Percentiles rank a stretch among this genome's conserved stretches.
Conservation (phyloP, 768 basidiomycete genomes). For the Polyporus arcularius region DNA sequence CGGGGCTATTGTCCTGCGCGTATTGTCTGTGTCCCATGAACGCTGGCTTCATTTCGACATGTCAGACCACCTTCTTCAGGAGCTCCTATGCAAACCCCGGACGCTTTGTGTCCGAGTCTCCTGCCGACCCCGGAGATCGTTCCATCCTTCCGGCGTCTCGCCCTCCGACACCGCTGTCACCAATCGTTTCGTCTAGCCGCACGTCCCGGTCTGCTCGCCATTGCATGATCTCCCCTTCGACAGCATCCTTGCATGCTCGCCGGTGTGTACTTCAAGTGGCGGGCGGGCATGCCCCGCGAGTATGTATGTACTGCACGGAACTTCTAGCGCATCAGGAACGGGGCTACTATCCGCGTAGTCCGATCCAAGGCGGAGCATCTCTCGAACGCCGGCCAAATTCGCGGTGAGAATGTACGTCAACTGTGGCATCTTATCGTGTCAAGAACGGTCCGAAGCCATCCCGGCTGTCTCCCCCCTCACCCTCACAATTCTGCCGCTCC, state of each 20-base stretch:
- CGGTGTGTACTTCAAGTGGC: too few species aligned
- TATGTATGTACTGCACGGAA: too few species aligned
- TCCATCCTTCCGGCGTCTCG: conserved; percentile 7
- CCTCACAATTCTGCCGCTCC: too few species aligned
- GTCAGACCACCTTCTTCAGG: conserved; percentile 10
- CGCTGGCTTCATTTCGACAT: conserved; percentile 7
- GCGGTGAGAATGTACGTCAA: too few species aligned
- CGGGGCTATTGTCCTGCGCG: conserved; percentile 5
- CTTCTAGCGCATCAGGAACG: neutral
- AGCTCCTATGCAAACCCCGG: neutral
- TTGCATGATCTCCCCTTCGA: too few species aligned
- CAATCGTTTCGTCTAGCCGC: too few species aligned
- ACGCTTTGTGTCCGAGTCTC: neutral
- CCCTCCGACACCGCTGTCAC: neutral
- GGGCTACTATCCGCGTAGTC: neutral
- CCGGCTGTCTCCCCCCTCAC: too few species aligned
- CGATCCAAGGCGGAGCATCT: neutral
- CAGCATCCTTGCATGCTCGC: neutral
- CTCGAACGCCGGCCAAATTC: too few species aligned
- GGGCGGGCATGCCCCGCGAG: too few species aligned
- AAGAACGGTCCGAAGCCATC: too few species aligned
- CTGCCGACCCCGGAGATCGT: conserved; percentile 1
- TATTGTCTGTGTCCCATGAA: conserved; percentile 10
- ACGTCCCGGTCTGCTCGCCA: too few species aligned
- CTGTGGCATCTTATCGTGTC: too few species aligned